Conservation (phyloP, 2,329 filamentous ascomycete species). For the Curvularia lunata region DNA sequence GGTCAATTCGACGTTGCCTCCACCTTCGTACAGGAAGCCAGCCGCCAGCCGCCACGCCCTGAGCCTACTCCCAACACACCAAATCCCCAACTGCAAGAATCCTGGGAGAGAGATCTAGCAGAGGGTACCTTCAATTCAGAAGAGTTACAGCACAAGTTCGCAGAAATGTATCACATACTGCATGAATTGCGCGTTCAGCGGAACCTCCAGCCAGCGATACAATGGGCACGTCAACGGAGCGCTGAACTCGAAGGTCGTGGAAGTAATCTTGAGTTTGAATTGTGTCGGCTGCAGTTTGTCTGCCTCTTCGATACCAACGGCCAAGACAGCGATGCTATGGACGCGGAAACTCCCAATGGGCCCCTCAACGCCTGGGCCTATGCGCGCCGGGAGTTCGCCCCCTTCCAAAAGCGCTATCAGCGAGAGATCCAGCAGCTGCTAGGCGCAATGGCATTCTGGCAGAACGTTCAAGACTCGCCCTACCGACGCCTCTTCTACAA, state of each 20-base stretch:
- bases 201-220: conserved; percentile 82
- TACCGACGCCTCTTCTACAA: conserved; percentile 82
- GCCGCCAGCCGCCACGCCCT: conserved; percentile 53
- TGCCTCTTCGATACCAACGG: conserved; percentile 70
- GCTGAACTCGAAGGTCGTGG: conserved; percentile 76
- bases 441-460: conserved; percentile 78
- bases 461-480: conserved; percentile 77
- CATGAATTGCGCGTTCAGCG: conserved; percentile 72
- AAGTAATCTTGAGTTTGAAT: conserved; percentile 93
- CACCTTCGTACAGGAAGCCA: conserved; percentile 79
- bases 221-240: conserved; percentile 80
- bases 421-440: conserved; percentile 81
- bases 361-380: conserved; percentile 74
- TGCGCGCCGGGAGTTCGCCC: conserved; percentile 73
- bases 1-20: conserved; percentile 89
- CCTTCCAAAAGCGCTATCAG: conserved; percentile 76
- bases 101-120: conserved; percentile 55
- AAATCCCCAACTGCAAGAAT: conserved; percentile 43
- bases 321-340: conserved; percentile 59
- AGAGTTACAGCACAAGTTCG: conserved; percentile 79
- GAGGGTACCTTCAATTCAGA: conserved; percentile 66
- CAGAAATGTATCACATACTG: conserved; percentile 89
- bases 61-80: conserved; percentile 47
- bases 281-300: conserved; percentile 87
- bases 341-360: conserved; percentile 49